These are phyloP conservation scores for Arthrinium phaeospermum DNA, from an alignment of 2,329 filamentous ascomycete genomes.

Conservation along the genomic window DNA sequence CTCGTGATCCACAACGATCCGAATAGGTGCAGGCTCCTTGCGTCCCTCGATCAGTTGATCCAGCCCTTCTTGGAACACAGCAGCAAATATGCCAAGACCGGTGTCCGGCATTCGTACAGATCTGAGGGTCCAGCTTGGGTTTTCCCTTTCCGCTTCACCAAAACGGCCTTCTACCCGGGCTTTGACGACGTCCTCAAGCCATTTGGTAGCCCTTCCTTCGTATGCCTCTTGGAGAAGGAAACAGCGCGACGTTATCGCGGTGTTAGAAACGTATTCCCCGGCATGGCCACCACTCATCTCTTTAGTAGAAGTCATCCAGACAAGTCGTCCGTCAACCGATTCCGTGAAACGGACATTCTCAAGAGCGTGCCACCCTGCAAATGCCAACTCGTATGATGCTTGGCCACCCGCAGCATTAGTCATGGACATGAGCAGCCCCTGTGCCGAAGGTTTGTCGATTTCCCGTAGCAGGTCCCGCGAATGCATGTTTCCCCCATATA, in stretches of 20 bases:
- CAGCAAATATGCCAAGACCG: slow-evolving; percentile 65
- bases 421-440: slow-evolving; percentile 66
- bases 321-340: slow-evolving; percentile 65
- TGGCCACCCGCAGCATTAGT: slow-evolving; percentile 67
- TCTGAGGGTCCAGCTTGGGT: slow-evolving; percentile 79
- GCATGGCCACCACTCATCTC: slow-evolving; percentile 63
- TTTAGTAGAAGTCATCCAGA: slow-evolving; percentile 71
- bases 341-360: slow-evolving; percentile 76
- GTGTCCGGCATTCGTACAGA: slow-evolving; percentile 68
- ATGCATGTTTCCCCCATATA: slow-evolving; percentile 64
- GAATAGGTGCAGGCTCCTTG: slow-evolving; percentile 70
- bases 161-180: slow-evolving; percentile 87
- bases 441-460: slow-evolving; percentile 78
- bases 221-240: slow-evolving; percentile 78
- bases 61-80: slow-evolving; percentile 74
- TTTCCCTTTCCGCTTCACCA: slow-evolving; percentile 81
- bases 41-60: slow-evolving; percentile 67
- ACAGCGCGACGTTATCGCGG: slow-evolving; percentile 65
- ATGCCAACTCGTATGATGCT: slow-evolving; percentile 73
- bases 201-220: slow-evolving; percentile 76
- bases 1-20: slow-evolving; percentile 75
- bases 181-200: slow-evolving; percentile 85
- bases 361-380: slow-evolving; percentile 74
- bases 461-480: slow-evolving; percentile 83
- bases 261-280: slow-evolving; percentile 53